phyloP scores from a whole-genome alignment of 2,329 filamentous ascomycete genomes.

The Diaporthe vexans region DNA sequence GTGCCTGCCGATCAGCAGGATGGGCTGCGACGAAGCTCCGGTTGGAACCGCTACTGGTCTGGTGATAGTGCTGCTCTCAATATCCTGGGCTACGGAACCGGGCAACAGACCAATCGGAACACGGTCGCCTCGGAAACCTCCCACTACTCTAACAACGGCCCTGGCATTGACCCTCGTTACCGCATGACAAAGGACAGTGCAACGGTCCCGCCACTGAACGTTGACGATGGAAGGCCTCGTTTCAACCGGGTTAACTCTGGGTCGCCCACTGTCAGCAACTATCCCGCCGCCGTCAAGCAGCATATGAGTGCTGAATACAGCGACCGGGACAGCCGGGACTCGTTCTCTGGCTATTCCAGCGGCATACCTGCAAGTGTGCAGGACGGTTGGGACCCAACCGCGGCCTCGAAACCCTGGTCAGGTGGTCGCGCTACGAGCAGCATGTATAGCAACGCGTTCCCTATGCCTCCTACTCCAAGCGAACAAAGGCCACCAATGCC shows the following conservation, averaged over 20 bases:
- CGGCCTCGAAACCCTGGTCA: constrained; percentile 60
- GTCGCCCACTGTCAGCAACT: constrained; percentile 78
- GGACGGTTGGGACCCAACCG: constrained; percentile 67
- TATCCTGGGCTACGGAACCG: constrained; percentile 71
- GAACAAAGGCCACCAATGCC: constrained; percentile 47
- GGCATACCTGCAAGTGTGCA: constrained; percentile 75
- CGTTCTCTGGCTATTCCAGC: constrained; percentile 71
- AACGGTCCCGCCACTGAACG: constrained; percentile 76
- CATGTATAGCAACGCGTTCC: constrained; percentile 63
- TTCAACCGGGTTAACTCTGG: constrained; percentile 77
- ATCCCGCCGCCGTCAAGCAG: constrained; percentile 65
- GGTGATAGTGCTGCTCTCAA: constrained; percentile 76
- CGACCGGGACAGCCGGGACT: constrained; percentile 67
- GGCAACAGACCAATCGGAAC: constrained; percentile 57
- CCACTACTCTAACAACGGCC: constrained; percentile 63
- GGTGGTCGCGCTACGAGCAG: constrained; percentile 65
- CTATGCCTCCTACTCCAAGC: constrained; percentile 55
- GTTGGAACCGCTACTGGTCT: constrained; percentile 85
- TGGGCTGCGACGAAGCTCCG: constrained; percentile 73
- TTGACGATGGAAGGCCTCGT: constrained; percentile 72
- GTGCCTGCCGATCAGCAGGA: constrained; percentile 54
- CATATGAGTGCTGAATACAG: constrained; percentile 71
- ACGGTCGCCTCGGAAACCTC: constrained; percentile 72
- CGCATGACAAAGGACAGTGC: constrained; percentile 76
- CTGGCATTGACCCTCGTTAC: constrained; percentile 44